phyloP scores from a whole-genome alignment of 768 basidiomycete genomes.

The Lactifluus pinguis region DNA sequence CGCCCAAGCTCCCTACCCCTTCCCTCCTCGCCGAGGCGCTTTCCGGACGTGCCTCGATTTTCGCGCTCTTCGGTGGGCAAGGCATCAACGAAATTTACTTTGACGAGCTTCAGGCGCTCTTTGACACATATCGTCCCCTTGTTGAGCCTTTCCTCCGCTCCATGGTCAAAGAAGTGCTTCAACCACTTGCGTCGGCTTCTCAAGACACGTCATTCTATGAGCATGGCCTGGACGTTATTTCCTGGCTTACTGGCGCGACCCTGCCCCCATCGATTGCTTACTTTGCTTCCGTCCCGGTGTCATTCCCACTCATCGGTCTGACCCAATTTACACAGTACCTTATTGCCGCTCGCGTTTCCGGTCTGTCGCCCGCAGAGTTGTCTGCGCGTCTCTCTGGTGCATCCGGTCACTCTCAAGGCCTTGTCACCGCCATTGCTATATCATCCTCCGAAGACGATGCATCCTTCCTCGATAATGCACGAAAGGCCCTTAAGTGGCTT shows the following conservation, averaged over 20 bases:
- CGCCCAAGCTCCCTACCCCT: conserved; percentile 53
- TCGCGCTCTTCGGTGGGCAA: conserved; percentile 95
- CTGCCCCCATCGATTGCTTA: conserved; percentile 76
- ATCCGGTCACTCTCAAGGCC: conserved; percentile 96
- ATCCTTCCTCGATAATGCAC: conserved; percentile 63
- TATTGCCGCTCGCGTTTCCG: conserved; percentile 63
- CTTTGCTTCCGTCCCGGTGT: conserved; percentile 87
- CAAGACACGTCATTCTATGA: conserved; percentile 58
- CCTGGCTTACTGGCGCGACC: conserved; percentile 70
- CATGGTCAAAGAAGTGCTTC: conserved; percentile 57
- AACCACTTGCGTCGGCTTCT: conserved; percentile 57
- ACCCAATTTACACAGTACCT: conserved; percentile 95
- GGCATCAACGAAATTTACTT: conserved; percentile 98
- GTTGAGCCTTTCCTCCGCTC: conserved; percentile 60
- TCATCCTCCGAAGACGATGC: conserved; percentile 70
- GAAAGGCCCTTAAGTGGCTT: conserved; percentile 83
- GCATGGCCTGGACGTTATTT: conserved; percentile 69
- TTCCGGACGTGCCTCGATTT: conserved; percentile 63
- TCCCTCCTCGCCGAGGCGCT: conserved; percentile 59
- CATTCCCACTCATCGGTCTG: conserved; percentile 91
- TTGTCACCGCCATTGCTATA: conserved; percentile 88
- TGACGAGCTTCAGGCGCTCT: conserved; percentile 86
- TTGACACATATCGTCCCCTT: conserved; percentile 86
- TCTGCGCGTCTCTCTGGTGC: conserved; percentile 70
- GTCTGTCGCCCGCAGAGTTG: conserved; percentile 73